Conservation (phyloP, 2,329 filamentous ascomycete genomes). For the Exserohilum rostratum region DNA sequence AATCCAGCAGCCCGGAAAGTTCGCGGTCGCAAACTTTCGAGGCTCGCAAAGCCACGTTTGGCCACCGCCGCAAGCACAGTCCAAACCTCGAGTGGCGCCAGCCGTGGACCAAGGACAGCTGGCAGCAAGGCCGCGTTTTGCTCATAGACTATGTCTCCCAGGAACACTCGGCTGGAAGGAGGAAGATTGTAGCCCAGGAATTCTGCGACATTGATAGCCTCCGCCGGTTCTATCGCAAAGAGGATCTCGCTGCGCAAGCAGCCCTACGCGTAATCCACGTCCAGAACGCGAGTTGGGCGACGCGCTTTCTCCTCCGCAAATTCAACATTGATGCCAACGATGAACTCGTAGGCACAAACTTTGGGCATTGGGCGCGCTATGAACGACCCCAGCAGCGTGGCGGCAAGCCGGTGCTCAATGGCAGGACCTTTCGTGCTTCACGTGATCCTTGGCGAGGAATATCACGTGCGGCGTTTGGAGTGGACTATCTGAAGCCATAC, state of each 20-base stretch:
- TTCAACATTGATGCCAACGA: constrained; percentile 59
- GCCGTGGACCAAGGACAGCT: constrained; percentile 46
- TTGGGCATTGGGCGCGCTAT: constrained; percentile 57
- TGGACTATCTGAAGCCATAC: constrained; percentile 60
- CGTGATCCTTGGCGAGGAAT: constrained; percentile 60
- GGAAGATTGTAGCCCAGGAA: constrained; percentile 57
- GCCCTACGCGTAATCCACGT: constrained; percentile 55
- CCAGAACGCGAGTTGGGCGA: constrained; percentile 61
- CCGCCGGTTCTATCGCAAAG: constrained; percentile 52
- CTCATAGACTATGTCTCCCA: constrained; percentile 58
- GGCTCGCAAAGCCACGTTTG: constrained; percentile 28
- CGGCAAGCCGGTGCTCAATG: constrained; percentile 59
- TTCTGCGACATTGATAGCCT: constrained; percentile 54
- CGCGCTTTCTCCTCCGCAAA: constrained; percentile 56
- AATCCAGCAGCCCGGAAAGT: constrained; percentile 17
- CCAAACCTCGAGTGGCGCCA: constrained; percentile 48
- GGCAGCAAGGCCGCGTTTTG: constrained; percentile 54
- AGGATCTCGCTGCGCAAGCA: constrained; percentile 42
- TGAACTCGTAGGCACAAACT: constrained; percentile 57
- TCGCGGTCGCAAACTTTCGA: constrained; percentile 17
- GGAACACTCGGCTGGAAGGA: constrained; percentile 48
- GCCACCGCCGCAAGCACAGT: constrained; percentile 41
- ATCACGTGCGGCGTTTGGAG: constrained; percentile 56
- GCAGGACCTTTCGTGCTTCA: constrained; percentile 58
- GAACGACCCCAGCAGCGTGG: constrained; percentile 55